These are phyloP conservation scores for Gremmenia infestans DNA, from an alignment of 2,329 filamentous ascomycete species.

Conservation along the genomic window DNA sequence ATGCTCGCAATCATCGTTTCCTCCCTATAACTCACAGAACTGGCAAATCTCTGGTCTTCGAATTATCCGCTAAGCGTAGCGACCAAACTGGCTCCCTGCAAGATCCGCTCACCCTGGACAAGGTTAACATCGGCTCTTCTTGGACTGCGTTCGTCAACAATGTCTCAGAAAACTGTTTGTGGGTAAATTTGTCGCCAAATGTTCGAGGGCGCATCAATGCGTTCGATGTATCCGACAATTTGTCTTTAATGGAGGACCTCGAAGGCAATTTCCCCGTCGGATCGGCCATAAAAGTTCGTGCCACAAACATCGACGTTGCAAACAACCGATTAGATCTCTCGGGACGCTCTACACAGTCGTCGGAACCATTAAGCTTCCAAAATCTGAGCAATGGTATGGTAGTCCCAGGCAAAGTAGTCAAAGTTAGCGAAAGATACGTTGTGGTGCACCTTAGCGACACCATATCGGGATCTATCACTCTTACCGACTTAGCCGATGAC, in stretches of 20 bases:
- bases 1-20: conserved; percentile 85
- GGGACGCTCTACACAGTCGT: conserved; percentile 58
- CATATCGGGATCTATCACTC: conserved; percentile 72
- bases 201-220: conserved; percentile 78
- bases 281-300: conserved; percentile 77
- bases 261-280: conserved; percentile 80
- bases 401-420: conserved; percentile 77
- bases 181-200: conserved; percentile 86
- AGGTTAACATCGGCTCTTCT: conserved; percentile 65
- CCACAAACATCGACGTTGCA: conserved; percentile 66
- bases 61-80: conserved; percentile 76
- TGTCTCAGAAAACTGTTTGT: conserved; percentile 69
- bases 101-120: conserved; percentile 63
- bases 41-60: conserved; percentile 73
- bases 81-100: conserved; percentile 47
- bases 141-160: conserved; percentile 91
- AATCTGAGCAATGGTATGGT: conserved; percentile 75
- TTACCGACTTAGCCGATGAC: conserved; percentile 82
- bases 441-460: conserved; percentile 79
- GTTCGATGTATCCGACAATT: conserved; percentile 82
- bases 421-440: conserved; percentile 76
- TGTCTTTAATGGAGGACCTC: conserved; percentile 72
- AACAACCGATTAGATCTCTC: conserved; percentile 79
- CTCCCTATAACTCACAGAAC: conserved; percentile 84
- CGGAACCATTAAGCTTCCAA: conserved; percentile 58